phyloP scores from a whole-genome alignment of 441 rosid species.

The Pelargonium cotyledonis region DNA sequence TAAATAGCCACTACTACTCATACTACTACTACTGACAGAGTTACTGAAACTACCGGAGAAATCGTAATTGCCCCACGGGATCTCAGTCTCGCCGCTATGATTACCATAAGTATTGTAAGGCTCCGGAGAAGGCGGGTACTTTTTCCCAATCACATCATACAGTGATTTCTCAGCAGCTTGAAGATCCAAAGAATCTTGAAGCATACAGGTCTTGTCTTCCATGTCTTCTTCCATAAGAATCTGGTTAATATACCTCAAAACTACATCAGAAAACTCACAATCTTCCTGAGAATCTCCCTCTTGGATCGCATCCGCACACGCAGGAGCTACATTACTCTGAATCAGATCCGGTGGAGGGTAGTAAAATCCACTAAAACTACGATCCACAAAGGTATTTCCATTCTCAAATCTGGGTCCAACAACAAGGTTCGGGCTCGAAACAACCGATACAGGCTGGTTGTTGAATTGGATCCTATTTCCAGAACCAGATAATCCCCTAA shows the following conservation, averaged over 20 bases:
- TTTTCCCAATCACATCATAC: slow-evolving; percentile 56
- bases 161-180: slow-evolving; percentile 52
- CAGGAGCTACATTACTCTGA: slow-evolving; percentile 11
- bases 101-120: slow-evolving; percentile 12
- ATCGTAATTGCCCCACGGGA: slow-evolving; percentile 17
- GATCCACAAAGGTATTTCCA: slow-evolving; percentile 16
- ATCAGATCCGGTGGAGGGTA: slow-evolving; percentile 22
- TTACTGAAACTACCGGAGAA: slow-evolving; percentile 22
- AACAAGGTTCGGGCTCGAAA: slow-evolving; percentile 32
- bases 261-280: slow-evolving; percentile 52
- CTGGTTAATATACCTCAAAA: slow-evolving; percentile 49
- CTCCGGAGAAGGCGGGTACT: slow-evolving; percentile 61
- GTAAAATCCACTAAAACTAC: slow-evolving; percentile 20
- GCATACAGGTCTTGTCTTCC: slow-evolving; percentile 50
- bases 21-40: slow-evolving; percentile 12
- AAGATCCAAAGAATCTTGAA: slow-evolving; percentile 58
- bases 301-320: slow-evolving; percentile 8
- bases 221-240: slow-evolving; percentile 65
- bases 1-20: slow-evolving; percentile 15
- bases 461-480: slow-evolving; percentile 27
- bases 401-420: slow-evolving; percentile 26
- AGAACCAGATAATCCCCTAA: slow-evolving; percentile 31
- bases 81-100: slow-evolving; percentile 11
- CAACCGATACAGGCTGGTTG: slow-evolving; percentile 25
- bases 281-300: slow-evolving; percentile 36